Conservation (phyloP, 164 flowering plant genomes). For the Stephania yunnanensis region DNA sequence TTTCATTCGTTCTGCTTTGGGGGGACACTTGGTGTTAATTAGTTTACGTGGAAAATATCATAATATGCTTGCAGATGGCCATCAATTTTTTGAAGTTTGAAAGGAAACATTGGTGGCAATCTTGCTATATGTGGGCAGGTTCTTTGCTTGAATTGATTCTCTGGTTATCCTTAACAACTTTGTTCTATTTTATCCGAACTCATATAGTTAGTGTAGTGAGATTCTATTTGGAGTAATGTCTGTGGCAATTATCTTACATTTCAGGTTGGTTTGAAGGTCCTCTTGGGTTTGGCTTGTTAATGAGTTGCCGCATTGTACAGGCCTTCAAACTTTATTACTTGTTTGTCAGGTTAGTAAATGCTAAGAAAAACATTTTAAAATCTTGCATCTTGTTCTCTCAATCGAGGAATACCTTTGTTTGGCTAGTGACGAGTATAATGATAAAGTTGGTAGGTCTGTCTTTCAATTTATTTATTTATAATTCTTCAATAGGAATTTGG, state of each 20-base stretch:
- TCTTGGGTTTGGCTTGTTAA: conserved; percentile 74
- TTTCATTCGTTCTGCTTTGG: not conserved
- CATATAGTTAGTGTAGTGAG: conserved; percentile 2
- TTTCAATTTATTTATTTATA: no score
- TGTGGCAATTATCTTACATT: conserved; percentile 12
- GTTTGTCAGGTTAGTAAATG: conserved; percentile 66
- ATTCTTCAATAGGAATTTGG: no score
- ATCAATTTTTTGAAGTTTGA: conserved; percentile 38
- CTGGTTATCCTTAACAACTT: conserved; percentile 1
- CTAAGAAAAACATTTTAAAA: not conserved
- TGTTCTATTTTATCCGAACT: not conserved
- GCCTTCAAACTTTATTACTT: conserved; percentile 62
- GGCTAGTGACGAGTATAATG: not conserved
- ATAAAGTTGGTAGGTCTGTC: no score
- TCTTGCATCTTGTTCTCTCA: not conserved
- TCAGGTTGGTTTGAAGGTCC: conserved; percentile 90
- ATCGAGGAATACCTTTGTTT: no score
- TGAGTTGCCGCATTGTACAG: conserved; percentile 73
- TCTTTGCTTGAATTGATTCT: not conserved
- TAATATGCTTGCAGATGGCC: conserved; percentile 44
- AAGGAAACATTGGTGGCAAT: conserved; percentile 60
- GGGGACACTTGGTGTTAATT: not conserved
- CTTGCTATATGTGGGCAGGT: conserved; percentile 92
- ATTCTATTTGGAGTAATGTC: not conserved
- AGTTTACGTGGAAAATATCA: no score